Percentiles rank a stretch among this genome's conserved stretches.
These are phyloP conservation scores for Saturnispora sanitii DNA, from an alignment of 805 yeast species.

Conservation along the genomic window DNA sequence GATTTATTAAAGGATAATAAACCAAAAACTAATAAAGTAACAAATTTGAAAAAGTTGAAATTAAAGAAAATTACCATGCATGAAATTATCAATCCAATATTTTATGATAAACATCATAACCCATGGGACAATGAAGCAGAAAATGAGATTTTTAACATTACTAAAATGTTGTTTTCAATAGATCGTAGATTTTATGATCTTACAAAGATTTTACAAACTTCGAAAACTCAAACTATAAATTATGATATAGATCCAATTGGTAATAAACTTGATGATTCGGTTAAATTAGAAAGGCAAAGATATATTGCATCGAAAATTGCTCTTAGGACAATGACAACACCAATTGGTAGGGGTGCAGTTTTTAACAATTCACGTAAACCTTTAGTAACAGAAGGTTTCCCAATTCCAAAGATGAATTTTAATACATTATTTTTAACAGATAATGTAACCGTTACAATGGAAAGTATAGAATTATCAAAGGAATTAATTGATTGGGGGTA, in stretches of 20 bases:
- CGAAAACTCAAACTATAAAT: slow-evolving; percentile 48
- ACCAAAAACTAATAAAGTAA: background rate
- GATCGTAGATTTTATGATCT: slow-evolving; percentile 78
- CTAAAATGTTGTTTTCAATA: slow-evolving; percentile 60
- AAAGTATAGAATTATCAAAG: slow-evolving; percentile 41
- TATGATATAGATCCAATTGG: slow-evolving; percentile 24
- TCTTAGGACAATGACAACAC: slow-evolving; percentile 61
- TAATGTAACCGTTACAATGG: slow-evolving; percentile 49
- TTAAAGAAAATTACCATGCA: slow-evolving; percentile 13
- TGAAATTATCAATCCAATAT: slow-evolving; percentile 30
- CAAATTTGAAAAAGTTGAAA: slow-evolving; percentile 27
- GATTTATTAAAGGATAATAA: slow-evolving; percentile 38
- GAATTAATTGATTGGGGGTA: slow-evolving; percentile 65
- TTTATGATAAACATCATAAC: slow-evolving; percentile 36
- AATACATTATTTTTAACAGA: slow-evolving; percentile 56
- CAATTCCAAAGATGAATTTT: slow-evolving; percentile 67
- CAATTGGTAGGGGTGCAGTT: slow-evolving; percentile 71
- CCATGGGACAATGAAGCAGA: slow-evolving; percentile 70
- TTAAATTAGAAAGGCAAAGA: slow-evolving; percentile 44
- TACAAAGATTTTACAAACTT: slow-evolving; percentile 59
- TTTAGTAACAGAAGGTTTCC: slow-evolving; percentile 73
- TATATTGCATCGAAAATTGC: slow-evolving; percentile 51
- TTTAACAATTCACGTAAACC: slow-evolving; percentile 64
- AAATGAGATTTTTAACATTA: slow-evolving; percentile 56
- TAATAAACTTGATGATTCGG: slow-evolving; percentile 42